Conservation (phyloP, 2,329 filamentous ascomycete species). For the Pyricularia sp. region DNA sequence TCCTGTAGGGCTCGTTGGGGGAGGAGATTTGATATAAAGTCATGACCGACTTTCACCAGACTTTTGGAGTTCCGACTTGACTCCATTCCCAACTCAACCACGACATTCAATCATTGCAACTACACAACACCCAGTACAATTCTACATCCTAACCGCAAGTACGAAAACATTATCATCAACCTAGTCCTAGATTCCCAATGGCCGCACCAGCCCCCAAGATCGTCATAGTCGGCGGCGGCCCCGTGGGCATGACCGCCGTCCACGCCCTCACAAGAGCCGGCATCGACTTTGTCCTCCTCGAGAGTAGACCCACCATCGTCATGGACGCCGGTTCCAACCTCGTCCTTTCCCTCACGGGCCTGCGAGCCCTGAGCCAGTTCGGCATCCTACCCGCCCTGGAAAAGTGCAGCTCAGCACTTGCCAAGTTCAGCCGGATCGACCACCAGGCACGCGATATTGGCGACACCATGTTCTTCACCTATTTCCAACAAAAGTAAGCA, state of each 20-base stretch:
- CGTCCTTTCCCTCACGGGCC: conserved; percentile 13
- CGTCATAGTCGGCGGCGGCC: conserved; percentile 6
- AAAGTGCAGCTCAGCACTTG: not conserved
- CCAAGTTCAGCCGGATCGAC: conserved; percentile 8
- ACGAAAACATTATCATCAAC: not conserved
- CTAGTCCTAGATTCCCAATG: not conserved
- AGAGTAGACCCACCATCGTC: conserved; percentile 12
- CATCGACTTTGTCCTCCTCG: conserved; percentile 17
- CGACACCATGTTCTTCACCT: conserved; percentile 9
- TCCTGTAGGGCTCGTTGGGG: not conserved
- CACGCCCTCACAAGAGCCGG: conserved; percentile 17
- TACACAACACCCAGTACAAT: not conserved
- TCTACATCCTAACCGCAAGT: not conserved
- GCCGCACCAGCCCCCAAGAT: not conserved
- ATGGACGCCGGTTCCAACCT: conserved; percentile 13
- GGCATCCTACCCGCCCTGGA: conserved; percentile 11
- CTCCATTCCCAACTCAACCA: not conserved
- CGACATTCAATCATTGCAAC: not conserved
- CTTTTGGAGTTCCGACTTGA: not conserved
- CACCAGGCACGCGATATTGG: conserved; percentile 8
- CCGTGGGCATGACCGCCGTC: conserved; percentile 18
- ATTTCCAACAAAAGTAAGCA: conserved; percentile 10
- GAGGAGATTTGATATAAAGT: not conserved
- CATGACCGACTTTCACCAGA: not conserved
- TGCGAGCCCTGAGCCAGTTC: conserved; percentile 16